Evolutionary conservation across 768 basidiomycete species (phyloP).

Genomic region (Mycena venus): DNA sequence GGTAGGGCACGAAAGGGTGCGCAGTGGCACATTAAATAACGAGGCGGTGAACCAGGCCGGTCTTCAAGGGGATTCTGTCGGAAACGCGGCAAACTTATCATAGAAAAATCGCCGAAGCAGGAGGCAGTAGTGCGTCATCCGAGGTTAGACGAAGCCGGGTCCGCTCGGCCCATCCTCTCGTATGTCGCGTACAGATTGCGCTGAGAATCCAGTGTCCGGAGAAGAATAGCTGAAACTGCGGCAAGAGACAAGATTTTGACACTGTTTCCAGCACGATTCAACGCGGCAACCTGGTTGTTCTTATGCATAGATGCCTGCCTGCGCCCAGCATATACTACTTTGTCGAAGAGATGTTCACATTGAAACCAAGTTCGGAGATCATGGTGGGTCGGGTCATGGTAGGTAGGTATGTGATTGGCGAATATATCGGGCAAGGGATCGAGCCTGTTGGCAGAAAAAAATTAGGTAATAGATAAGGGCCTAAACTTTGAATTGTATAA

Average conservation of each 20-base stretch:
- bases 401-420: no score
- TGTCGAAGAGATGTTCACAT: no score
- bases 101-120: constrained; percentile 56
- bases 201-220: neutral
- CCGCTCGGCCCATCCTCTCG: neutral
- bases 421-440: no score
- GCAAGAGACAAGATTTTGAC: neutral
- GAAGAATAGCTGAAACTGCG: neutral
- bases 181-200: neutral
- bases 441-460: no score
- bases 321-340: neutral
- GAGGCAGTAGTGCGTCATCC: constrained; percentile 40
- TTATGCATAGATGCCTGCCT: neutral
- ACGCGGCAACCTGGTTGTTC: neutral
- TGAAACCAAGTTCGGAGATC: no score
- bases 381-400: no score
- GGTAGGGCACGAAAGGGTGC: neutral
- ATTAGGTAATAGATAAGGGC: no score
- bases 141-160: constrained; percentile 39
- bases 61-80: constrained; percentile 47
- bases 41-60: constrained; percentile 29
- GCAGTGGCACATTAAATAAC: constrained; percentile 9
- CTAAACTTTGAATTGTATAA: no score
- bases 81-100: constrained; percentile 42
- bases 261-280: neutral